Evolutionary conservation across 768 basidiomycete species (phyloP).

Genomic region (Boletus reticulatus): DNA sequence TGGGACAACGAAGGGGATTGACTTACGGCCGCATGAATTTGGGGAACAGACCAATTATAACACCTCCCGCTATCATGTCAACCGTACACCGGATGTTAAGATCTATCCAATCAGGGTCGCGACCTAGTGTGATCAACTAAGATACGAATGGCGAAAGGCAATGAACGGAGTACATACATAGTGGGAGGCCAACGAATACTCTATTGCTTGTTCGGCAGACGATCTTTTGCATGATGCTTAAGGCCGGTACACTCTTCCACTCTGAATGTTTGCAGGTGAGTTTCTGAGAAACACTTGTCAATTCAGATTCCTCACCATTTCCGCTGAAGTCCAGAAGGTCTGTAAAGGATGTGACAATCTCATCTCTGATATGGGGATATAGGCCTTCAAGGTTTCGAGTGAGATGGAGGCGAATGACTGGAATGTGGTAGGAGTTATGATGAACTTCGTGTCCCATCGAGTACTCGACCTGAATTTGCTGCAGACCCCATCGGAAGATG

Average conservation of each 20-base stretch:
- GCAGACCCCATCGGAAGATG: not conserved
- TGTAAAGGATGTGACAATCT: constrained; percentile 40
- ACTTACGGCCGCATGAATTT: not conserved
- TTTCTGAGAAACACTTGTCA: not conserved
- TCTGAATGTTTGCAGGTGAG: not conserved
- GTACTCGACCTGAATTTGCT: constrained; percentile 38
- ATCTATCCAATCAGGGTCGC: constrained; percentile 35
- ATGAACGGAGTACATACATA: constrained; percentile 32
- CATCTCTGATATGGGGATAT: constrained; percentile 43
- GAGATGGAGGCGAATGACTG: constrained; percentile 19
- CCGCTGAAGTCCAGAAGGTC: constrained; percentile 33
- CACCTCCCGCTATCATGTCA: constrained; percentile 15
- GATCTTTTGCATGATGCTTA: not conserved
- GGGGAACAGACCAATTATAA: not conserved
- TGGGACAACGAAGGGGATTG: not conserved
- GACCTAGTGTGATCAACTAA: constrained; percentile 29
- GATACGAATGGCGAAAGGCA: not conserved
- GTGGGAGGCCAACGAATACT: not conserved
- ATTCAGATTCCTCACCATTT: not conserved
- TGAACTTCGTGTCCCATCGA: constrained; percentile 35
- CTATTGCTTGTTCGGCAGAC: not conserved
- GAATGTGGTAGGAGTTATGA: constrained; percentile 31
- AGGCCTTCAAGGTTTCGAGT: constrained; percentile 38
- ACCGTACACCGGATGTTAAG: constrained; percentile 32
- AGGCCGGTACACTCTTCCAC: not conserved